Evolutionary conservation across 2,329 filamentous ascomycete species (phyloP).

Genomic region (Fusarium hainanense): DNA sequence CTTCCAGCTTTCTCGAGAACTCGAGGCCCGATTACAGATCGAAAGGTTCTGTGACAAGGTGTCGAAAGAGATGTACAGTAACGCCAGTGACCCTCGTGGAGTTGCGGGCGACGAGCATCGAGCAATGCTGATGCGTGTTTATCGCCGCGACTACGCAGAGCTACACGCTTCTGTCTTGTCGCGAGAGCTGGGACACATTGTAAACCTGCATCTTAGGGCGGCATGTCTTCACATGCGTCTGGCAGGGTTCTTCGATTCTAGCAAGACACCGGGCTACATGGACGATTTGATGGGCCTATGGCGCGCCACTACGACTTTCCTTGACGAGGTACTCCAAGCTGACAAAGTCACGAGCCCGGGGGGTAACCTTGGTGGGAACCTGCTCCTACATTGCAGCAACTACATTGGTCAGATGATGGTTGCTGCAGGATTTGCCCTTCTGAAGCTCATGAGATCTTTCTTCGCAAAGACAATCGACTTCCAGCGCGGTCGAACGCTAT

Average conservation of each 20-base stretch:
- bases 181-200: constrained; percentile 66
- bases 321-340: constrained; percentile 71
- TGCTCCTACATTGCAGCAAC: constrained; percentile 75
- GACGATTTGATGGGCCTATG: constrained; percentile 81
- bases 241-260: constrained; percentile 84
- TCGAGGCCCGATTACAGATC: constrained; percentile 75
- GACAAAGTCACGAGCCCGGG: constrained; percentile 60
- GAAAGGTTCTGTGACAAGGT: constrained; percentile 82
- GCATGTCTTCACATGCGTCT: constrained; percentile 80
- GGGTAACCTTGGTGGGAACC: constrained; percentile 59
- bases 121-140: constrained; percentile 73
- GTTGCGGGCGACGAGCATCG: constrained; percentile 75
- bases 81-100: constrained; percentile 77
- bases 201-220: constrained; percentile 76
- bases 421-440: constrained; percentile 80
- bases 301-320: constrained; percentile 75
- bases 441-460: constrained; percentile 82
- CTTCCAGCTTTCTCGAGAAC: constrained; percentile 68
- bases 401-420: constrained; percentile 89
- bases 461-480: constrained; percentile 79
- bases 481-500: constrained; percentile 73
- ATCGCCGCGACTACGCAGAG: constrained; percentile 72
- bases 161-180: constrained; percentile 70
- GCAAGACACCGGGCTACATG: constrained; percentile 75
- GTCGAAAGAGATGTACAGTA: constrained; percentile 82